Evolutionary conservation across 805 yeast species (phyloP).

Genomic region (Torulaspora gathmanii): DNA sequence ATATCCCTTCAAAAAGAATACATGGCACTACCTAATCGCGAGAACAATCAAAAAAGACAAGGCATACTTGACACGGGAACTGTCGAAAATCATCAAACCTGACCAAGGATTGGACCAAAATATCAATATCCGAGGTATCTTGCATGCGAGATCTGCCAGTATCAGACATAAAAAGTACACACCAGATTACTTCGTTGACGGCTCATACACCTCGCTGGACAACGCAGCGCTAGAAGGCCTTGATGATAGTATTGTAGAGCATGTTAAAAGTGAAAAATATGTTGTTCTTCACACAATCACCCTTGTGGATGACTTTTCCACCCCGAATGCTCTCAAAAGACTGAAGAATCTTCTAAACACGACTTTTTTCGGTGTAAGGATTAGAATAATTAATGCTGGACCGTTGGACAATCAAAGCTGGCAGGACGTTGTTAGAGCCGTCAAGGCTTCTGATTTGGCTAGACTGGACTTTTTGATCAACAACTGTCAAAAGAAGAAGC

Average conservation of each 20-base stretch:
- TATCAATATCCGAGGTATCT: conserved; percentile 30
- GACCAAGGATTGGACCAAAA: conserved; percentile 4
- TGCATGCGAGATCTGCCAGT: conserved; percentile 30
- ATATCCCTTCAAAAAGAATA: conserved; percentile 42
- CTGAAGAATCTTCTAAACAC: conserved; percentile 34
- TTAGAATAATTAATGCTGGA: conserved; percentile 38
- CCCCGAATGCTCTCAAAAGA: conserved; percentile 40
- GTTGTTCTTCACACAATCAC: conserved; percentile 42
- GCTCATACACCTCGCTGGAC: conserved; percentile 33
- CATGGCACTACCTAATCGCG: conserved; percentile 53
- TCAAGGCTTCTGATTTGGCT: conserved; percentile 23
- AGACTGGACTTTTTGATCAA: conserved; percentile 12
- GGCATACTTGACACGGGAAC: conserved; percentile 20
- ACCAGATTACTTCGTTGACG: conserved; percentile 42
- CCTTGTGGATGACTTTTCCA: conserved; percentile 54
- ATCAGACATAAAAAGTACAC: conserved; percentile 47
- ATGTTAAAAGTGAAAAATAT: conserved; percentile 15
- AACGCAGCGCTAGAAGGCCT: conserved; percentile 18
- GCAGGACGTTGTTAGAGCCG: conserved; percentile 14
- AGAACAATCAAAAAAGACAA: conserved; percentile 54
- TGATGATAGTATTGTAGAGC: conserved; percentile 23
- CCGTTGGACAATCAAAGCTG: conserved; percentile 18
- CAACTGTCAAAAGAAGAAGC: background rate
- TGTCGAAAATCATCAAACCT: conserved; percentile 12
- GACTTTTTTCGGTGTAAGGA: conserved; percentile 36